These are phyloP conservation scores for Verticillium dahliae DNA, from an alignment of 2,329 filamentous ascomycete genomes.

Conservation along the genomic window DNA sequence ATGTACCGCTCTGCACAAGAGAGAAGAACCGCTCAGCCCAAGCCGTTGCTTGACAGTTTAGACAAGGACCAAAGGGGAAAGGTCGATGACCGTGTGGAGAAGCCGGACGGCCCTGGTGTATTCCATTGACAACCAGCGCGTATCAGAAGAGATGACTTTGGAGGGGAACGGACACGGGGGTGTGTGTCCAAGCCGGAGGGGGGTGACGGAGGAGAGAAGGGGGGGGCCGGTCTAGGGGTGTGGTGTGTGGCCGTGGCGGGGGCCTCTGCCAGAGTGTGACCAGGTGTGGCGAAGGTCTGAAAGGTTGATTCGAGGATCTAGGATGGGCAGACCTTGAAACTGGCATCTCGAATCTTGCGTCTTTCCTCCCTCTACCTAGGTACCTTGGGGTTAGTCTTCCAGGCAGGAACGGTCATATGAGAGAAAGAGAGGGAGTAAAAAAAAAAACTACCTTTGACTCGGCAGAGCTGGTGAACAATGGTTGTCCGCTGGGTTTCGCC, in stretches of 20 bases:
- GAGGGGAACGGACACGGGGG: conserved; percentile 1
- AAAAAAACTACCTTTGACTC: background rate
- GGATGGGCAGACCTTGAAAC: background rate
- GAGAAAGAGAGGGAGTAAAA: background rate
- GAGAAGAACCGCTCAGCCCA: conserved; percentile 15
- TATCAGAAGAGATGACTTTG: conserved; percentile 33
- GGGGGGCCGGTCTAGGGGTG: background rate
- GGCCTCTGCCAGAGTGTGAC: background rate
- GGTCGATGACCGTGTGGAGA: conserved; percentile 29
- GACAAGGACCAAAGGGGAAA: conserved; percentile 21
- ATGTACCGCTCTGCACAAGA: background rate
- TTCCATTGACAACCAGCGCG: conserved; percentile 37
- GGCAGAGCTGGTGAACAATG: background rate
- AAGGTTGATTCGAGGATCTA: background rate
- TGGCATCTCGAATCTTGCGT: background rate
- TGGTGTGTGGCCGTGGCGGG: background rate
- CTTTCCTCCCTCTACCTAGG: background rate
- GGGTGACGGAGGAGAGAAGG: background rate
- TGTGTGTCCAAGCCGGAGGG: background rate
- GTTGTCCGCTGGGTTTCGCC: background rate
- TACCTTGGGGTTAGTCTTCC: too few relatives aligned
- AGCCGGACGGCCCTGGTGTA: conserved; percentile 30
- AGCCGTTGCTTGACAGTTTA: conserved; percentile 26
- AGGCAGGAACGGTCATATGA: background rate
- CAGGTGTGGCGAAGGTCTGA: background rate